These are phyloP conservation scores for Ganoderma lucidum DNA, from an alignment of 1,284 basidiomycete genomes.

Conservation along the genomic window DNA sequence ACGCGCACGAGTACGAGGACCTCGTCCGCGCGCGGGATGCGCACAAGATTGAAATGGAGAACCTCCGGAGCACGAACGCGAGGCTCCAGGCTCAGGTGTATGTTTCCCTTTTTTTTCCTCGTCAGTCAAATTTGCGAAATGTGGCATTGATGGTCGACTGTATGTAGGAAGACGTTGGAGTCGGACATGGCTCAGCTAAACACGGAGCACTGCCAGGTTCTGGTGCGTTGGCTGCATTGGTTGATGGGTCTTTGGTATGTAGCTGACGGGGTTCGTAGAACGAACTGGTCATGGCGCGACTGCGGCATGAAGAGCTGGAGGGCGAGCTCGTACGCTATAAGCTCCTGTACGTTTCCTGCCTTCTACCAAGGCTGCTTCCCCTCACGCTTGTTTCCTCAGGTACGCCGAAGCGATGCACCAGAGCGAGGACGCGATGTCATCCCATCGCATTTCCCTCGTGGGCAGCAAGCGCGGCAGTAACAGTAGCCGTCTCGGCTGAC, in stretches of 20 bases:
- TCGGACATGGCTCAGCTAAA: constrained; percentile 80
- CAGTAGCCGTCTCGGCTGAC: constrained; percentile 27
- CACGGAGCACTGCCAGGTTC: constrained; percentile 77
- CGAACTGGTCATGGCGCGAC: constrained; percentile 86
- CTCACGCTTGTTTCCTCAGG: constrained; percentile 46
- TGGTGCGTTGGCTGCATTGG: constrained; percentile 53
- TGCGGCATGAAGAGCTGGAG: constrained; percentile 91
- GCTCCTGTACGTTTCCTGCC: constrained; percentile 67
- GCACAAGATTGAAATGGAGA: constrained; percentile 84
- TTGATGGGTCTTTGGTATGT: background rate
- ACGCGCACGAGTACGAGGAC: constrained; percentile 89
- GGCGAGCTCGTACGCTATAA: constrained; percentile 92
- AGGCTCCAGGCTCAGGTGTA: constrained; percentile 82
- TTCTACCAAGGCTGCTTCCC: constrained; percentile 5
- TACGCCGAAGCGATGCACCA: constrained; percentile 91
- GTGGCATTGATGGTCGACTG: background rate
- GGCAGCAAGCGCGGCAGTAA: constrained; percentile 40
- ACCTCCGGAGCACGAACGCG: constrained; percentile 80
- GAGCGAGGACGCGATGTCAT: constrained; percentile 80
- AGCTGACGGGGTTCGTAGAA: constrained; percentile 58
- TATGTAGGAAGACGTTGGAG: constrained; percentile 79
- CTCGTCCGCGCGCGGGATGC: constrained; percentile 71
- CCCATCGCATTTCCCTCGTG: constrained; percentile 66
- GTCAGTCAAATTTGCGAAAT: background rate
- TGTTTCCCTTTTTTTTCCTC: background rate